These are phyloP conservation scores for Tulasnella sp. DNA, from an alignment of 768 basidiomycete genomes.

Conservation along the genomic window DNA sequence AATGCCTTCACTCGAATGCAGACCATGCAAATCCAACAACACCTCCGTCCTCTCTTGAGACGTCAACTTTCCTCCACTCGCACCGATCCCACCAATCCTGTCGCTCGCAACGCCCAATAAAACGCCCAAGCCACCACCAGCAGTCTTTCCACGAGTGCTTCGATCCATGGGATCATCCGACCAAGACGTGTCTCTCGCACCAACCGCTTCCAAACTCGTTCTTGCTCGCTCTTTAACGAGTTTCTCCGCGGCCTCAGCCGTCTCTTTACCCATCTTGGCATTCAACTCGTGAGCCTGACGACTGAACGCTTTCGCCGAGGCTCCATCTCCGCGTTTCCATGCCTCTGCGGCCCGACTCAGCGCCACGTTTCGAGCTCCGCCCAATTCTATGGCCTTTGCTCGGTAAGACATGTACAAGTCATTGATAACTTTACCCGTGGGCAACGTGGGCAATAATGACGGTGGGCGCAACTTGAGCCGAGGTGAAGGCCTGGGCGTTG, in stretches of 20 bases:
- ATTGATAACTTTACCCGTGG: slow-evolving; percentile 78
- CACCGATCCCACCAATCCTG: slow-evolving; percentile 49
- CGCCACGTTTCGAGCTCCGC: slow-evolving; percentile 90
- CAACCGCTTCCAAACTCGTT: slow-evolving; percentile 71
- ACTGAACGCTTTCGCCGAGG: slow-evolving; percentile 90
- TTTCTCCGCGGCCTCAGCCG: slow-evolving; percentile 75
- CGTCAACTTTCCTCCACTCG: slow-evolving; percentile 47
- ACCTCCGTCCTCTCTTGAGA: slow-evolving; percentile 88
- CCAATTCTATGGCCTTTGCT: slow-evolving; percentile 82
- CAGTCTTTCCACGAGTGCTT: slow-evolving; percentile 62
- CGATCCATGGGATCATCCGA: slow-evolving; percentile 83
- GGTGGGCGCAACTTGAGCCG: slow-evolving; percentile 82
- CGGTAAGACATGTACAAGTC: slow-evolving; percentile 86
- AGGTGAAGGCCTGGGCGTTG: slow-evolving; percentile 56
- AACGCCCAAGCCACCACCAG: slow-evolving; percentile 82
- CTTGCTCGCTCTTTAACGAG: slow-evolving; percentile 79
- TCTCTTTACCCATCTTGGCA: slow-evolving; percentile 82
- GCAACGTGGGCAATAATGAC: slow-evolving; percentile 77
- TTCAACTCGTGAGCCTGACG: slow-evolving; percentile 93
- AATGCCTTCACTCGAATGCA: slow-evolving; percentile 90
- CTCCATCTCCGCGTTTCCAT: slow-evolving; percentile 93
- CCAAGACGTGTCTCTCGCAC: slow-evolving; percentile 64
- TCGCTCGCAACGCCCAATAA: slow-evolving; percentile 77
- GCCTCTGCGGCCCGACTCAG: slow-evolving; percentile 93
- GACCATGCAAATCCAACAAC: slow-evolving; percentile 84